Evolutionary conservation across 164 flowering plant genomes (phyloP).

Genomic region (Amborella trichopoda): DNA sequence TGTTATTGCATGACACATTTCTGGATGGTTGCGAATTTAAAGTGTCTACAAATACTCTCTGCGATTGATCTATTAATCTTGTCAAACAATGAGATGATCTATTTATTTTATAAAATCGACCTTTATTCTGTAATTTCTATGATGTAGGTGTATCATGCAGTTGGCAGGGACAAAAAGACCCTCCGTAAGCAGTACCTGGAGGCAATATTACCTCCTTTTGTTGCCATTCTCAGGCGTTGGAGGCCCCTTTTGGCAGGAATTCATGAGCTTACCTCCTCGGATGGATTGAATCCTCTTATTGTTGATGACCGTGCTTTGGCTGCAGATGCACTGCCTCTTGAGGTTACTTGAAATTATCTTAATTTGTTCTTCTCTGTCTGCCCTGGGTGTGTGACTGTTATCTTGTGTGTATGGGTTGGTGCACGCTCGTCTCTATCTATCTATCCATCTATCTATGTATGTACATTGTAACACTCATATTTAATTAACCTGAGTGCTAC

Average conservation of each 20-base stretch:
- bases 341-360: conserved; percentile 35
- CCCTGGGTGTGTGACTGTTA: background rate
- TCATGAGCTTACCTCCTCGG: conserved; percentile 87
- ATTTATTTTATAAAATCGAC: too few relatives aligned
- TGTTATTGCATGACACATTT: too few relatives aligned
- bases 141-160: conserved; percentile 91
- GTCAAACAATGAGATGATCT: too few relatives aligned
- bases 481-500: too few relatives aligned
- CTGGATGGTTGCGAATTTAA: too few relatives aligned
- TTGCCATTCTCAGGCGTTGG: conserved; percentile 91
- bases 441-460: too few relatives aligned
- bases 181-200: conserved; percentile 89
- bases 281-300: conserved; percentile 81
- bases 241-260: conserved; percentile 94
- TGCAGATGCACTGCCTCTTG: conserved; percentile 93
- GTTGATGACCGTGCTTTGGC: conserved; percentile 94
- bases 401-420: too few relatives aligned
- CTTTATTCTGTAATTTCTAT: conserved; percentile 8
- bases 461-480: too few relatives aligned
- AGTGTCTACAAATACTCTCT: too few relatives aligned
- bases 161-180: conserved; percentile 64
- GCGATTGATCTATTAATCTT: too few relatives aligned
- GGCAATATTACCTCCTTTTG: conserved; percentile 90
- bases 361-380: background rate
- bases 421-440: too few relatives aligned